phyloP scores from a whole-genome alignment of 2,329 filamentous ascomycete species.

The Talaromyces pinophilus region DNA sequence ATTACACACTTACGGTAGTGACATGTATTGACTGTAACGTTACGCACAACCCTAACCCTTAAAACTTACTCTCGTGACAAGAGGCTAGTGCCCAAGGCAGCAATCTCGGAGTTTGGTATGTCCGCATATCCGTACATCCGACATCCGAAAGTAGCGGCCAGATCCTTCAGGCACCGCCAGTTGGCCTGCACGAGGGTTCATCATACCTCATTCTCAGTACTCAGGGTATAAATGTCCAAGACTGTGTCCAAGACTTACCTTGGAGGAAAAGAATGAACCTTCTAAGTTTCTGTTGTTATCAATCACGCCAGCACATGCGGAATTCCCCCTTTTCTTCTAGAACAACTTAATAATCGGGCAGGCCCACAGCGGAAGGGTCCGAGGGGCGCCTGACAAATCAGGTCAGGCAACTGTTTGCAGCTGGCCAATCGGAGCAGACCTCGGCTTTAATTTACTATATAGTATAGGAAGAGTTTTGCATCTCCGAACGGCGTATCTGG shows the following conservation, averaged over 20 bases:
- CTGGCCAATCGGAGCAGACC: neutral
- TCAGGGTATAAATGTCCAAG: neutral
- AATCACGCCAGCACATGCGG: neutral
- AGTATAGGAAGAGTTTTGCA: neutral
- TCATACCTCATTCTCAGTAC: neutral
- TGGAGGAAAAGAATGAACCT: no score
- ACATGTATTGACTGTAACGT: neutral
- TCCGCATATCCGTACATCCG: neutral
- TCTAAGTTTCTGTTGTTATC: no score
- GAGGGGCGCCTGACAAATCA: neutral
- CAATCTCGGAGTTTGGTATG: neutral
- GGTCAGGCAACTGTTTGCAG: neutral
- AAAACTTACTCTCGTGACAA: neutral
- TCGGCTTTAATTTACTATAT: neutral
- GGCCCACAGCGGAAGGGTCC: constrained; percentile 14
- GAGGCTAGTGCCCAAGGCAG: neutral
- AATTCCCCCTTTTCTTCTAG: neutral
- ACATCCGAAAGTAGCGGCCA: neutral
- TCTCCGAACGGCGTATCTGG: neutral
- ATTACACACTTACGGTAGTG: neutral
- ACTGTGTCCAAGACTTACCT: no score
- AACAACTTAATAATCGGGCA: neutral
- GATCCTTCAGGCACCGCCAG: neutral
- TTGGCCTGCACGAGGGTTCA: neutral
- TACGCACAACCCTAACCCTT: neutral